Conservation (phyloP, 257 asterid genomes). For the Orobanche coerulescens region DNA sequence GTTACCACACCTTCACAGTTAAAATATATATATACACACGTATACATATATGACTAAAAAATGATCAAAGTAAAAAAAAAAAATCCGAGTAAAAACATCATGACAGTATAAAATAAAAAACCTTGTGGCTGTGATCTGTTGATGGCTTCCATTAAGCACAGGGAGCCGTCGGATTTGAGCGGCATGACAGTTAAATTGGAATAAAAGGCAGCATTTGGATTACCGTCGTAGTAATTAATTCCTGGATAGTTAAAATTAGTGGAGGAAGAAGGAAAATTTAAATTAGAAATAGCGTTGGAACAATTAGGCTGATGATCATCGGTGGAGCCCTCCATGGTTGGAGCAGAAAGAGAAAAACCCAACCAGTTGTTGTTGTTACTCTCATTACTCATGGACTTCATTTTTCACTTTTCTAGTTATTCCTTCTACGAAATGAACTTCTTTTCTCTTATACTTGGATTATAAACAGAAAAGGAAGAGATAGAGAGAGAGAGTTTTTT, state of each 20-base stretch:
- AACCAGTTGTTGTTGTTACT: slow-evolving; percentile 53
- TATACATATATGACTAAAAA: no score
- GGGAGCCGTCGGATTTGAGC: slow-evolving; percentile 82
- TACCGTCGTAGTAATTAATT: slow-evolving; percentile 45
- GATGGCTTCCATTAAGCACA: slow-evolving; percentile 78
- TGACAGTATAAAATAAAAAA: background rate
- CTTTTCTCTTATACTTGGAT: background rate
- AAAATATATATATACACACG: no score
- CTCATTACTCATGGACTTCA: slow-evolving; percentile 49
- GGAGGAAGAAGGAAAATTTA: slow-evolving; percentile 29
- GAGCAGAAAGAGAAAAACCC: slow-evolving; percentile 79
- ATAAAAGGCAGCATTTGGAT: slow-evolving; percentile 33
- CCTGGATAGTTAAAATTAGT: slow-evolving; percentile 46
- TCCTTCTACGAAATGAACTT: background rate
- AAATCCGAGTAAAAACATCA: background rate
- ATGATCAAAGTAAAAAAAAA: slow-evolving; percentile 4
- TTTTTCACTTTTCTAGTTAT: slow-evolving; percentile 13
- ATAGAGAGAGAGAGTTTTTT: background rate
- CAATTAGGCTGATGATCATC: slow-evolving; percentile 29
- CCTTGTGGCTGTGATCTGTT: slow-evolving; percentile 78
- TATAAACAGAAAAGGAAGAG: background rate
- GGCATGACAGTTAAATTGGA: slow-evolving; percentile 77
- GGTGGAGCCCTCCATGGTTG: slow-evolving; percentile 41
- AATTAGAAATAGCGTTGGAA: slow-evolving; percentile 30
- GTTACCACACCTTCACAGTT: slow-evolving; percentile 37